Percentiles rank a stretch among this genome's conserved stretches.
Evolutionary conservation across 1,284 basidiomycete genomes (phyloP).

Genomic region (Leccinum brunneo-olivaceum): DNA sequence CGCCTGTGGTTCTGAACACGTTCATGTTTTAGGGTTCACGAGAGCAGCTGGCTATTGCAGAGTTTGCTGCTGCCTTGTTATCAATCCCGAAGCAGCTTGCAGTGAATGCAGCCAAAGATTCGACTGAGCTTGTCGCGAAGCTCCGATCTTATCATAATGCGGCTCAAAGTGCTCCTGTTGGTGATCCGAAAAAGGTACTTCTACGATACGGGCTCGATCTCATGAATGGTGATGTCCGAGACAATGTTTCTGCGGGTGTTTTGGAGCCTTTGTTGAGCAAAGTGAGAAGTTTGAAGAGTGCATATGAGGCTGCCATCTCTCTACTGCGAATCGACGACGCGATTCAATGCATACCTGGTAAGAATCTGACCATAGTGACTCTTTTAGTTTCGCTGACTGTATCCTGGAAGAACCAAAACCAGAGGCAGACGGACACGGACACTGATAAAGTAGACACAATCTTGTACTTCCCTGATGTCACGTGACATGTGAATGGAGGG

Average conservation of each 20-base stretch:
- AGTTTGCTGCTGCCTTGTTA: constrained; percentile 90
- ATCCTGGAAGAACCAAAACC: constrained; percentile 57
- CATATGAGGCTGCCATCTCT: constrained; percentile 94
- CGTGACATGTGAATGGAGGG: constrained; percentile 22
- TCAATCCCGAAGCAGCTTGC: constrained; percentile 96
- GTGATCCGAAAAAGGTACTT: constrained; percentile 93
- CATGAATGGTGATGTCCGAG: constrained; percentile 88
- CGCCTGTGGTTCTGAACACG: constrained; percentile 9
- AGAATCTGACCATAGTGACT: constrained; percentile 24
- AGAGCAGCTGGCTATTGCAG: constrained; percentile 97
- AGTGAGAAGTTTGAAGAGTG: constrained; percentile 93
- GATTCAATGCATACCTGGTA: constrained; percentile 78
- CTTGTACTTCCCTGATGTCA: too few relatives aligned
- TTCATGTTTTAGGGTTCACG: constrained; percentile 71
- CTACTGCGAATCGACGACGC: constrained; percentile 94
- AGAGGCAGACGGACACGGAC: constrained; percentile 59
- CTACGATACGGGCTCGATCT: constrained; percentile 95
- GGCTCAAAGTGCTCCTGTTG: constrained; percentile 84
- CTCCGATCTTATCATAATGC: constrained; percentile 96
- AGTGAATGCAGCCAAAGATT: constrained; percentile 98
- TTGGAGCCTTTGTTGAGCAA: constrained; percentile 97
- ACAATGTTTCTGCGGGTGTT: constrained; percentile 91
- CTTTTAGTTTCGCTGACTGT: constrained; percentile 16
- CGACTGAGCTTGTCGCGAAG: constrained; percentile 96
- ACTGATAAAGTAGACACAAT: constrained; percentile 28